Base-by-base conservation (phyloP, 495 filamentous ascomycete genomes). In the Daldinia loculata region DNA sequence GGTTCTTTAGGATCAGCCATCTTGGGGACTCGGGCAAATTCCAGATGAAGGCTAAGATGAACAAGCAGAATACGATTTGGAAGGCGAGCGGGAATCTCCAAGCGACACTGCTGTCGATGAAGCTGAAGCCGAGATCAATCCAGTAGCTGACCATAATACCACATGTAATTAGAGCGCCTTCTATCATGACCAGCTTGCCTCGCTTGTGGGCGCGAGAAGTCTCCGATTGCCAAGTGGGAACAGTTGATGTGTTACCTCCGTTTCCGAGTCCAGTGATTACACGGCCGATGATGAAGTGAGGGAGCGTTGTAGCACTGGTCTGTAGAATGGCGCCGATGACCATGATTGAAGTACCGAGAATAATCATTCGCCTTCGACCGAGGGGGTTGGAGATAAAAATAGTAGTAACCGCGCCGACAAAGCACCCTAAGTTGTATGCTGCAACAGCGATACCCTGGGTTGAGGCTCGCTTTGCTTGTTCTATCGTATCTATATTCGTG, bases 211-310 rank as follows among this genome's bases (percentile, higher is more conserved):
- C 85, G 69, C 89, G 91, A 53, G 89, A 90, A 57, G 89, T 92
- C 76, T 95, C 91, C 1, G 91, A 91, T 71, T 93, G 91, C 90
- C 90, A 94, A 0, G 89, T 91, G 0, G 92, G 91, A 12, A 92
- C 87, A 5, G 84, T 87, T 48, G 78, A 82, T 1, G 81, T 86
- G 59, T 87, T 88, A 63, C 84, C 86, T 56, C 89, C 89, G 59
- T 90, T 90, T 4, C 90, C 90, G 65, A 92, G 77, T 6, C 90
- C 91, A 3, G 90, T 91, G 36, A 93, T 82, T 34, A 92, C 77
- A 38, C 91, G 82, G 7, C 88, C 90, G 15, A 88, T 76, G 50
- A 92, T 89, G 56, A 92, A 85, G 36, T 92, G 91, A 3, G 84
- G 83, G 29, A 91, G 75, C 0, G 77, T 77, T 63, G 82, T 89